A percentile compares a stretch with the other conserved stretches of the same genome.
phyloP scores from a whole-genome alignment of 2,329 filamentous ascomycete species.

The Exophiala dermatitidis region DNA sequence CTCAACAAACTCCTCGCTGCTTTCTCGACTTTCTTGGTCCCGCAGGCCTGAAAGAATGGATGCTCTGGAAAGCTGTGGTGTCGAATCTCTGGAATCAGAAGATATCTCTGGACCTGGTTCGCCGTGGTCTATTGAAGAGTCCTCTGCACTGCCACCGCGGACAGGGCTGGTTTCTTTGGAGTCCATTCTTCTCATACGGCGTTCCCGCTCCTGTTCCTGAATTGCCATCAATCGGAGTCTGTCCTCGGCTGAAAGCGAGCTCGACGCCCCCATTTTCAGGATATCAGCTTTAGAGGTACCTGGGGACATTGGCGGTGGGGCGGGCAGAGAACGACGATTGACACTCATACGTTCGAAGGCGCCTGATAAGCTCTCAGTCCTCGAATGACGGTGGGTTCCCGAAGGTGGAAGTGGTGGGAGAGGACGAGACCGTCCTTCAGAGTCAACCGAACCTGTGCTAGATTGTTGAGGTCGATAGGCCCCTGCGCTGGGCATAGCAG shows the following conservation, averaged over 20 bases:
- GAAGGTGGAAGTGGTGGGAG: conserved; percentile 71
- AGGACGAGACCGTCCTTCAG: conserved; percentile 74
- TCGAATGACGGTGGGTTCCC: conserved; percentile 20
- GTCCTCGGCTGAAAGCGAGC: conserved; percentile 78
- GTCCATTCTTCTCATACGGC: conserved; percentile 58
- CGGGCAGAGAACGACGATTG: conserved; percentile 61
- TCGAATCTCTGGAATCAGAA: conserved; percentile 58
- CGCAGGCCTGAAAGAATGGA: conserved; percentile 78
- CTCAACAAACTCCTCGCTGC: conserved; percentile 36
- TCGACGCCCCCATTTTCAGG: conserved; percentile 64
- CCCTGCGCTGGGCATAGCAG: conserved; percentile 41
- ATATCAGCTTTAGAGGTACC: conserved; percentile 68
- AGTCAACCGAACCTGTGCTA: conserved; percentile 66
- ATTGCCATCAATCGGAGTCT: conserved; percentile 75
- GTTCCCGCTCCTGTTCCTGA: conserved; percentile 62
- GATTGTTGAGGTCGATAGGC: conserved; percentile 50
- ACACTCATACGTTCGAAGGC: conserved; percentile 65
- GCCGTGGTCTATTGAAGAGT: conserved; percentile 28
- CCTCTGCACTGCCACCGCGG: conserved; percentile 29
- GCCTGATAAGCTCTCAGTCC: conserved; percentile 45
- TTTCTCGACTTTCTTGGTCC: conserved; percentile 50
- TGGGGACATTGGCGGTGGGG: conserved; percentile 58
- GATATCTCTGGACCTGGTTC: conserved; percentile 43
- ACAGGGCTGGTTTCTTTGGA: conserved; percentile 34
- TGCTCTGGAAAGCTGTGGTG: conserved; percentile 59